A percentile compares a stretch with the other conserved stretches of the same genome.
These are phyloP conservation scores for Conringia planisiliqua DNA, from an alignment of 345 rosid genomes.

Conservation along the genomic window DNA sequence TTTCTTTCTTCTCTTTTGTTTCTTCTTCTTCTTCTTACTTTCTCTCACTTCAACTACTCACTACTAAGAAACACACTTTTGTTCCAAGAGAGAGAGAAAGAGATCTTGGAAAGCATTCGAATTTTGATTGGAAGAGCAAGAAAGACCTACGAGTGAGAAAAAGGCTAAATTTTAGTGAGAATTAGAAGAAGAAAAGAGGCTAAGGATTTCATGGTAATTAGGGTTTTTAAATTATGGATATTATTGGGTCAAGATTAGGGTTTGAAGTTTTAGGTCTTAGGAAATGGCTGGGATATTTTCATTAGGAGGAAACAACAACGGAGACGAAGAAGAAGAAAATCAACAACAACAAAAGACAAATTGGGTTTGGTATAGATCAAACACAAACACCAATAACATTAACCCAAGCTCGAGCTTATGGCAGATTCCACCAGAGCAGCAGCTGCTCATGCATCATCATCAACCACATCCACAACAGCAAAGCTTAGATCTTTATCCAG, in stretches of 20 bases:
- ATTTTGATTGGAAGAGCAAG: not conserved
- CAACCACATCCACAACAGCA: conserved; percentile 26
- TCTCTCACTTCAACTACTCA: conserved; percentile 31
- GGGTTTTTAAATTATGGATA: conserved; percentile 34
- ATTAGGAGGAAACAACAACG: conserved; percentile 41
- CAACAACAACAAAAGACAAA: conserved; percentile 33
- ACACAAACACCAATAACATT: conserved; percentile 24
- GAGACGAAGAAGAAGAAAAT: conserved; percentile 32
- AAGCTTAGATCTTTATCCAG: conserved; percentile 61
- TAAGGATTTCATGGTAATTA: conserved; percentile 34
- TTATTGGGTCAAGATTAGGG: conserved; percentile 41
- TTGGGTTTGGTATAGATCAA: conserved; percentile 56
- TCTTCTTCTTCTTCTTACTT: conserved; percentile 11
- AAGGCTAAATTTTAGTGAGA: conserved; percentile 6
- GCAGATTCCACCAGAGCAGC: conserved; percentile 52
- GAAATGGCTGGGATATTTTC: conserved; percentile 69
- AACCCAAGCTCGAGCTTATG: conserved; percentile 36
- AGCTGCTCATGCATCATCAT: conserved; percentile 39
- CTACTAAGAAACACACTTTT: conserved; percentile 7
- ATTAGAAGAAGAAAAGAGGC: not conserved
- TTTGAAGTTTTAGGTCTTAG: conserved; percentile 31
- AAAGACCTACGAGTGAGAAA: not conserved
- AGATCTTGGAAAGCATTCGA: conserved; percentile 6
- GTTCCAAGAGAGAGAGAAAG: conserved; percentile 9
- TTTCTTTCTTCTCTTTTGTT: conserved; percentile 11